These are phyloP conservation scores for Mariannaea elegans DNA, from an alignment of 2,329 filamentous ascomycete genomes.

Conservation along the genomic window DNA sequence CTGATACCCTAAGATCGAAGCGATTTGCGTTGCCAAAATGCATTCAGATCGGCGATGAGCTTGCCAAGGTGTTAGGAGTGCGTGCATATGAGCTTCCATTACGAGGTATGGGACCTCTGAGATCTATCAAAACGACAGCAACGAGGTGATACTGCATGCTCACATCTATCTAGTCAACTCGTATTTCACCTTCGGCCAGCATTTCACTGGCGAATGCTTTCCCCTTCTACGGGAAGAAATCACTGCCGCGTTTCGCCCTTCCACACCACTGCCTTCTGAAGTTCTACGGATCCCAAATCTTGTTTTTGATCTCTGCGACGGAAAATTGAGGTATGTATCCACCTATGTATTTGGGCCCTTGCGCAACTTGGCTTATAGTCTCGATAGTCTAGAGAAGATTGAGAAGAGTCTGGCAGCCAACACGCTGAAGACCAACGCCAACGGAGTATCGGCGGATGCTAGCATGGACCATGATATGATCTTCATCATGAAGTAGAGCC, in stretches of 20 bases:
- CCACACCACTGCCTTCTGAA: conserved; percentile 32
- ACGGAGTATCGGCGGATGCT: conserved; percentile 25
- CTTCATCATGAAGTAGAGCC: conserved; percentile 38
- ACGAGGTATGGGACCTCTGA: conserved; percentile 29
- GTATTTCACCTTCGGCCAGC: conserved; percentile 39
- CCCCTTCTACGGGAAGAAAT: conserved; percentile 36
- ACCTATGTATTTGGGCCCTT: neutral
- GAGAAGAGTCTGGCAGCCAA: conserved; percentile 35
- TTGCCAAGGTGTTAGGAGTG: conserved; percentile 34
- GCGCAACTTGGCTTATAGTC: conserved; percentile 20
- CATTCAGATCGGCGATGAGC: conserved; percentile 39
- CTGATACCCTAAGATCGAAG: conserved; percentile 37
- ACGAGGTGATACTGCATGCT: conserved; percentile 23
- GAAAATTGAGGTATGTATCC: conserved; percentile 35
- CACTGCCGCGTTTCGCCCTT: conserved; percentile 34
- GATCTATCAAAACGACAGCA: conserved; percentile 10
- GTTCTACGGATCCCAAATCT: conserved; percentile 35
- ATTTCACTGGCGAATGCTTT: conserved; percentile 39
- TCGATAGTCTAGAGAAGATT: conserved; percentile 33
- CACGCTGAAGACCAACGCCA: conserved; percentile 27
- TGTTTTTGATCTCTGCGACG: conserved; percentile 36
- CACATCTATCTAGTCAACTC: conserved; percentile 32
- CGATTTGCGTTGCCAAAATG: conserved; percentile 39
- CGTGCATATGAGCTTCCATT: conserved; percentile 39
- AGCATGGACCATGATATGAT: conserved; percentile 39